Conservation (phyloP, 257 asterid species). For the Mentha longifolia region DNA sequence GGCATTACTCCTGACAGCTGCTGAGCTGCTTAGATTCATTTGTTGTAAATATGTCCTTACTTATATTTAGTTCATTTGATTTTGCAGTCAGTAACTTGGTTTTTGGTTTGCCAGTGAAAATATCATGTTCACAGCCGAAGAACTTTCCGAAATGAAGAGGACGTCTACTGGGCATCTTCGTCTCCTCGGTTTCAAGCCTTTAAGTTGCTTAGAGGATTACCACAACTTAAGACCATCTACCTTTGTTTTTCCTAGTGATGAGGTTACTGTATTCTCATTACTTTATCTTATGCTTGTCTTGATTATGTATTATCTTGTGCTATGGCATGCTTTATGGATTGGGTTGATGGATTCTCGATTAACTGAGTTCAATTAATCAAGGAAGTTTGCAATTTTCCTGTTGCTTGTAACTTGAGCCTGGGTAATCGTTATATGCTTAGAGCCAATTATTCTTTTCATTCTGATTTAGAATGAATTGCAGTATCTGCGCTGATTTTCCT, state of each 20-base stretch:
- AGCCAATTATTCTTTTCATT: conserved; percentile 17
- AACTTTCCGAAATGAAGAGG: conserved; percentile 83
- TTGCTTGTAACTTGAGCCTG: conserved; percentile 26
- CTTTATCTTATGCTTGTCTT: conserved; percentile 16
- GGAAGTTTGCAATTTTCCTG: conserved; percentile 7
- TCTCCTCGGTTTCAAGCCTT: conserved; percentile 94
- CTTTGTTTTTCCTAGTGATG: conserved; percentile 89
- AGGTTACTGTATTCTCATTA: conserved; percentile 52
- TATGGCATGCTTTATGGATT: conserved; percentile 9
- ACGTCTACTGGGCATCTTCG: conserved; percentile 79
- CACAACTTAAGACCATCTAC: conserved; percentile 96
- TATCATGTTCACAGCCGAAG: conserved; percentile 72
- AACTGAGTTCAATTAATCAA: neutral
- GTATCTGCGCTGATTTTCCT: conserved; percentile 23
- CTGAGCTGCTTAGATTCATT: conserved; percentile 6
- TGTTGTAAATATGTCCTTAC: conserved; percentile 16
- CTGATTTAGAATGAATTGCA: conserved; percentile 21
- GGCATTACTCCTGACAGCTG: neutral
- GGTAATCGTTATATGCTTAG: conserved; percentile 19
- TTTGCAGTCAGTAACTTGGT: conserved; percentile 9
- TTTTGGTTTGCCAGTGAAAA: conserved; percentile 60
- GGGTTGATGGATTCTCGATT: conserved; percentile 8
- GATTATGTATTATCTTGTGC: conserved; percentile 25
- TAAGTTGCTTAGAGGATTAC: conserved; percentile 81
- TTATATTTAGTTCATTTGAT: conserved; percentile 15